Base-by-base conservation (phyloP, 495 filamentous ascomycete species). In the Chaetomium tenue region DNA sequence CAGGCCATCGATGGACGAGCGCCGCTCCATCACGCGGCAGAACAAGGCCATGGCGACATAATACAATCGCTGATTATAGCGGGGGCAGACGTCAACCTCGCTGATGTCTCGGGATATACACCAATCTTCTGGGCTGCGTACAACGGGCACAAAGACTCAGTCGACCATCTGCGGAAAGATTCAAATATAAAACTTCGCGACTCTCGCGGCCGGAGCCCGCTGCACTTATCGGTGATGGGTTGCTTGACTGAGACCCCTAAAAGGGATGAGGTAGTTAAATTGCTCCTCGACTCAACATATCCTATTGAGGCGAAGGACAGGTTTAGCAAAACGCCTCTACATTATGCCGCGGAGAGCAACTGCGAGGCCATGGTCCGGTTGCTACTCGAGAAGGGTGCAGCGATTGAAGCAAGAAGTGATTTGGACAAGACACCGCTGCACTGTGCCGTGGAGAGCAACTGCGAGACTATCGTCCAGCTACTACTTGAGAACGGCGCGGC, bases 181-280 rank as follows among this genome's bases (percentile, higher is more conserved):
- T 51, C 48, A 25, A 51, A 51, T 22, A 51, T 20, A 51, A 51
- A 6, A 51, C 13, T 51, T 6, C 48, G 48, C 48, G 48, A 51
- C 48, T 25, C 26, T 13, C 26, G 26, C 9, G 48, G 48, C 5
- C 16, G 48, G 22, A 26, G 2, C 26, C 4, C 20, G 11, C 26
- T 51, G n/a, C 48, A 51, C 48, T 11, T 51, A 51, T 22, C 22
- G 22, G 22, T 25, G 20, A 51, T 51, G 12, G 48, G 20, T 12
- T 22, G 26, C 11, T 12, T 5, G 22, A 25, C 26, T 51, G 22
- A 22, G 0, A 6, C 3, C 28, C 28, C 6, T 22, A 16, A 20
- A 13, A 25, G 22, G 48, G 26, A 51, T 0, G 48, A 8, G 48
- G 22, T 12, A 51, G 48, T 8, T 47, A 16, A 12, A 47, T 47